Percentiles rank a stretch among this genome's conserved stretches.
Evolutionary conservation across 805 yeast genomes (phyloP).

Genomic region (Blastobotrys peoriensis): DNA sequence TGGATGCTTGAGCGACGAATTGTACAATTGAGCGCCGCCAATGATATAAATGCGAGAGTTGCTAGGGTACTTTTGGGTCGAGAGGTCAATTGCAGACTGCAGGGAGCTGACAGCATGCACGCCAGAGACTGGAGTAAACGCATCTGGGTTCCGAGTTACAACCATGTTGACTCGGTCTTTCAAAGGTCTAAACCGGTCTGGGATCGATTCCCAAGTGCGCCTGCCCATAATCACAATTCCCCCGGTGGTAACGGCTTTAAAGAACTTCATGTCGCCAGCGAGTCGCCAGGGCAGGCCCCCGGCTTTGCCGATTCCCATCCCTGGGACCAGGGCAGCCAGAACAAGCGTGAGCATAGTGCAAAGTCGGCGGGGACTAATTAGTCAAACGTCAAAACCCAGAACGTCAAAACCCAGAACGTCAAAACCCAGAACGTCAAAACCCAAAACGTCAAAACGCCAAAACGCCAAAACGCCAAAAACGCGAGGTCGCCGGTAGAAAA

Average conservation of each 20-base stretch:
- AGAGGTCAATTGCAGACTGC: conserved; percentile 35
- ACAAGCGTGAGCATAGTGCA: conserved; percentile 58
- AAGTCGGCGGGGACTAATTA: no score
- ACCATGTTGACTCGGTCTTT: conserved; percentile 70
- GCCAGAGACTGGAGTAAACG: conserved; percentile 17
- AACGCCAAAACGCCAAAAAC: no score
- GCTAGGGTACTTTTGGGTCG: conserved; percentile 9
- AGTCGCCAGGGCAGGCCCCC: conserved; percentile 88
- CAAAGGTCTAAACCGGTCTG: conserved; percentile 75
- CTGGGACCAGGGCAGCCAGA: conserved; percentile 81
- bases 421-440: no score
- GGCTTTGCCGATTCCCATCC: conserved; percentile 74
- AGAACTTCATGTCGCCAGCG: conserved; percentile 77
- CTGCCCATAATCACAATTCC: conserved; percentile 83
- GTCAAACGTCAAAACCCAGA: no score
- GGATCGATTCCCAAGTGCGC: conserved; percentile 93
- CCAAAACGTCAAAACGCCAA: no score
- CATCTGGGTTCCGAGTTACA: conserved; percentile 44
- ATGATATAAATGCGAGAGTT: conserved; percentile 61
- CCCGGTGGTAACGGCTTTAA: conserved; percentile 61
- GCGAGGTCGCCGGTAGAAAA: no score
- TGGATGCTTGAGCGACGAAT: conserved; percentile 41
- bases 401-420: no score
- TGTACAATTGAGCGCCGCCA: conserved; percentile 90
- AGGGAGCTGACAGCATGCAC: conserved; percentile 39